Evolutionary conservation across 108 stramenopile species (phyloP).

Genomic region (Cylindrotheca closterium): DNA sequence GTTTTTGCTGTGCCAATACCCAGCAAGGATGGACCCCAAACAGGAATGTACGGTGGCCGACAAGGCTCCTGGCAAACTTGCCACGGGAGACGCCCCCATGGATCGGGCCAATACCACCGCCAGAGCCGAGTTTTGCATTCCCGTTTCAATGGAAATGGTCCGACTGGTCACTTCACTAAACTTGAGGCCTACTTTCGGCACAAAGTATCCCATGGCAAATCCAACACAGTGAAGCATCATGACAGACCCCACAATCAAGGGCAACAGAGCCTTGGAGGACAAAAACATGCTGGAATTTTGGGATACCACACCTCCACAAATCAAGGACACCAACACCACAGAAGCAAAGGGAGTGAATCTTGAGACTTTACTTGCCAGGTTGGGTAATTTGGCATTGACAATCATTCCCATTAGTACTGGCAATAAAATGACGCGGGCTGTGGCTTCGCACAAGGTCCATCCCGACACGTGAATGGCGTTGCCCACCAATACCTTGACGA

Average conservation of each 20-base stretch:
- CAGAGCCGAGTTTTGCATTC: conserved; percentile 95
- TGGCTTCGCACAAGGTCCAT: conserved; percentile 62
- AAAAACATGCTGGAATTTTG: conserved; percentile 62
- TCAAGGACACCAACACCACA: conserved; percentile 82
- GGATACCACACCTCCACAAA: conserved; percentile 93
- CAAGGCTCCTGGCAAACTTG: conserved; percentile 89
- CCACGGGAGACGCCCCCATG: conserved; percentile 76
- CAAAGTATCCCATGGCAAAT: conserved; percentile 77
- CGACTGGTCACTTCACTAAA: conserved; percentile 61
- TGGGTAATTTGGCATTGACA: conserved; percentile 66
- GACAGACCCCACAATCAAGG: conserved; percentile 55
- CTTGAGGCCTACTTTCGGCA: conserved; percentile 52
- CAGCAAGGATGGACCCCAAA: conserved; percentile 84
- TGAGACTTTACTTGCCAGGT: conserved; percentile 49
- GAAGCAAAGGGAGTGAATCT: conserved; percentile 85
- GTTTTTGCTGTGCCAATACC: conserved; percentile 68
- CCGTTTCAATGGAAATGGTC: conserved; percentile 92
- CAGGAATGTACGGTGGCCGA: conserved; percentile 90
- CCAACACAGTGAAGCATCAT: conserved; percentile 74
- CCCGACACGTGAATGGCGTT: conserved; percentile 72
- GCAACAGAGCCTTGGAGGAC: conserved; percentile 31
- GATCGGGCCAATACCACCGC: conserved; percentile 92
- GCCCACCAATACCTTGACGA: conserved; percentile 83
- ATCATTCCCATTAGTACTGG: conserved; percentile 89
- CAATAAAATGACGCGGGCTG: conserved; percentile 83